Conservation (phyloP, 331 rosid genomes). For the Arachis monticola region DNA sequence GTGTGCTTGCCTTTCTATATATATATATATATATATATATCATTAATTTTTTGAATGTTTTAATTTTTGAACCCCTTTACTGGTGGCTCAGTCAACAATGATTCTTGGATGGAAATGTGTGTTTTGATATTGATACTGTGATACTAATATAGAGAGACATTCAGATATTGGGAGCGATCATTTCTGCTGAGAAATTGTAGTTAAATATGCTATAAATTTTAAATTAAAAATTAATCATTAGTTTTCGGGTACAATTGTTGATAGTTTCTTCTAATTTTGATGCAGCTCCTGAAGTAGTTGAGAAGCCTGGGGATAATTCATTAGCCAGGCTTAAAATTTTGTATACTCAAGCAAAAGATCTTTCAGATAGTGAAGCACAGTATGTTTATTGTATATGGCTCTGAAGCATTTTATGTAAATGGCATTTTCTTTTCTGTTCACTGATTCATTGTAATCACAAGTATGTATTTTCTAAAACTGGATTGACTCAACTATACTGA, state of each 20-base stretch:
- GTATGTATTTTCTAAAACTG: constrained; percentile 12
- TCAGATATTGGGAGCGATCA: not conserved
- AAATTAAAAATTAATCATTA: not conserved
- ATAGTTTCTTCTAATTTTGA: constrained; percentile 33
- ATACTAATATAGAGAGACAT: not conserved
- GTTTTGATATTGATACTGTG: not conserved
- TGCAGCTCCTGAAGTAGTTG: constrained; percentile 96
- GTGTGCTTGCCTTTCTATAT: constrained; percentile 1
- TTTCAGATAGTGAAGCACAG: constrained; percentile 81
- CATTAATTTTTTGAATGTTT: not conserved
- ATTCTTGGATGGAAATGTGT: constrained; percentile 2
- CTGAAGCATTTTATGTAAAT: constrained; percentile 26
- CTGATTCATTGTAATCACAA: constrained; percentile 10
- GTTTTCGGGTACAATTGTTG: constrained; percentile 5
- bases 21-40: no score
- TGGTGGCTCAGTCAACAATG: not conserved
- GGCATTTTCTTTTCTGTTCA: constrained; percentile 6
- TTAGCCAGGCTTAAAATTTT: constrained; percentile 63
- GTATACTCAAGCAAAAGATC: constrained; percentile 84
- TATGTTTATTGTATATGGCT: constrained; percentile 39
- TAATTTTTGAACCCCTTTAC: not conserved
- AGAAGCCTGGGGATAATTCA: constrained; percentile 94
- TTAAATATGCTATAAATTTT: not conserved
- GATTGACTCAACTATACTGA: constrained; percentile 1
- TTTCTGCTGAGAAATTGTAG: not conserved